Evolutionary conservation across 1,284 basidiomycete species (phyloP), one percentile per base, ranked within the genome.

Genomic region (Malassezia globosa): DNA sequence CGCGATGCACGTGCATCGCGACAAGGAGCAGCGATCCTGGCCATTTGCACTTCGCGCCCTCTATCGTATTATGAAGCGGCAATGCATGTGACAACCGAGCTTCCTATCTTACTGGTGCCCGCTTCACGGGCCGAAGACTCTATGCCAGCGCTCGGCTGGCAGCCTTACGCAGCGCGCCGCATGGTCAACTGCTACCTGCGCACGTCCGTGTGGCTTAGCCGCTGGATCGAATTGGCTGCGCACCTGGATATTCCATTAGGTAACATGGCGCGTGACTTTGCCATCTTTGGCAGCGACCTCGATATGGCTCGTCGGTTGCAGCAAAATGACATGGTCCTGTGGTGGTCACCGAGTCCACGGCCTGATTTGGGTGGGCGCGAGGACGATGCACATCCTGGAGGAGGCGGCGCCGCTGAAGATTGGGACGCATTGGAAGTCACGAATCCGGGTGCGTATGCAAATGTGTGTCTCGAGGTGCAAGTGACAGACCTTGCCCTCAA

Each of bases 321-420:
- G 42, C 81, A 82, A 47, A 85, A 94, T 57, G 94, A 97, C 66
- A 82, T 87, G 72, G 76, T 96, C 2, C 76, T 97, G 1, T 99
- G 94, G 94, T 99, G 94, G 94, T 92, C 92, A 3, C 47, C 55
- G 4, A 52, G 46, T 6, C 79, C 83, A 1, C 80, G 82, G 4
- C 90, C 94, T 3, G 94, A 97, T 73, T 77, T 97, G 0, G 94
- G 94, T 35, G 94, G 94, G 2, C 79, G 83, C 40, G 89, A 99
- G 69, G 81, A 87, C 42, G 94, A 97, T 70, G 78, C 79, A 35
- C 79, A 84, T 42, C 79, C 77, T 2, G 55, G 57, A 35, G n/a
- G n/a, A n/a, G n/a, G n/a, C n/a, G 23, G 27, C 1, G 39, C 31
- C n/a, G n/a, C 18, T 25, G 68, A 72, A 4, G 65, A 68, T 36